A percentile compares a stretch with the other conserved stretches of the same genome.
Conservation (phyloP, 139 green algal species). For the Picochlorum sp. region DNA sequence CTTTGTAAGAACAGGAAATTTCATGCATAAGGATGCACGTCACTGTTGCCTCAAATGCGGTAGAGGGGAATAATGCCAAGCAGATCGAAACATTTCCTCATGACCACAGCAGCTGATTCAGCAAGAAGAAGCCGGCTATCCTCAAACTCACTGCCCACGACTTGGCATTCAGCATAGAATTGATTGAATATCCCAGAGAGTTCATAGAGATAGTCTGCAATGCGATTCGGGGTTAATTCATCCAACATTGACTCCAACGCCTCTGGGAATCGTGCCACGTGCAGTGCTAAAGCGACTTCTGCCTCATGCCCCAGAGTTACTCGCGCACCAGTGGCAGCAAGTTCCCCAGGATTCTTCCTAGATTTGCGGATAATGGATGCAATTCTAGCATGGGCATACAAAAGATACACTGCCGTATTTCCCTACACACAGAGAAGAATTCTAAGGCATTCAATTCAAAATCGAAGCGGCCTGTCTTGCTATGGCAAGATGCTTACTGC, state of each 20-base stretch:
- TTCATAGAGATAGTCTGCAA: conserved; percentile 93
- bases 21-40: too few species aligned
- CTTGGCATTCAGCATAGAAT: conserved; percentile 91
- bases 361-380: conserved; percentile 66
- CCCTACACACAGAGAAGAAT: too few species aligned
- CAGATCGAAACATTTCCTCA: conserved; percentile 86
- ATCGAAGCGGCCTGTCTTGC: background rate
- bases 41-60: conserved; percentile 51
- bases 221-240: conserved; percentile 76
- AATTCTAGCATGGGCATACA: conserved; percentile 94
- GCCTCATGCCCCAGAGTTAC: conserved; percentile 33
- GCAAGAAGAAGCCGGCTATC: conserved; percentile 76
- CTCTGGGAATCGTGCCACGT: conserved; percentile 60
- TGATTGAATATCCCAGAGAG: conserved; percentile 75
- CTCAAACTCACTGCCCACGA: conserved; percentile 73
- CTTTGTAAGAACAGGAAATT: too few species aligned
- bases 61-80: conserved; percentile 89
- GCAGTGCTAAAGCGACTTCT: conserved; percentile 47
- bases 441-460: background rate
- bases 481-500: background rate
- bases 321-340: conserved; percentile 19
- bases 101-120: conserved; percentile 74
- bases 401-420: conserved; percentile 97
- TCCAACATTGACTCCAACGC: conserved; percentile 67
- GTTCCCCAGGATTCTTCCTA: conserved; percentile 38